A percentile compares a stretch with the other conserved stretches of the same genome.
Conservation (phyloP, 2,329 filamentous ascomycete genomes). For the Fusarium pseudocircinatum region DNA sequence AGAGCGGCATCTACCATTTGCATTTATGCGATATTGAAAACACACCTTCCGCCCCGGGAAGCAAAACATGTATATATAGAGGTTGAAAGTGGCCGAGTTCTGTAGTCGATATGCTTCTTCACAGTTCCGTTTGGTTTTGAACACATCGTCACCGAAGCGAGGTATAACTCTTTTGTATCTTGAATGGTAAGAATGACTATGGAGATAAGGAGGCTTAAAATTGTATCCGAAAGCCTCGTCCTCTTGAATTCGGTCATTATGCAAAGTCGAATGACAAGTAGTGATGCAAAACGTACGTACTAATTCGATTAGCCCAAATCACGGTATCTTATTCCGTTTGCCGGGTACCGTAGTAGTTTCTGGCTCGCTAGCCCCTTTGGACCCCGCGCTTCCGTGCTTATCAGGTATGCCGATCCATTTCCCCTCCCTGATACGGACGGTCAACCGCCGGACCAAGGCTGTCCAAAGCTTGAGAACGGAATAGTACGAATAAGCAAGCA, state of each 20-base stretch:
- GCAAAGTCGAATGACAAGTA: neutral
- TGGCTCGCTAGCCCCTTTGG: neutral
- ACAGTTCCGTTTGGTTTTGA: too few species aligned
- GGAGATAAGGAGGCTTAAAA: too few species aligned
- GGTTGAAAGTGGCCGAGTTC: too few species aligned
- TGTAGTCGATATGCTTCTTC: too few species aligned
- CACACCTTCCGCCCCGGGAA: accelerated
- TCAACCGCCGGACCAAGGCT: neutral
- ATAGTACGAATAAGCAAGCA: accelerated
- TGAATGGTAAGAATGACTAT: too few species aligned
- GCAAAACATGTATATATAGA: neutral
- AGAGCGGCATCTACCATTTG: neutral
- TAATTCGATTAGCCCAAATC: neutral
- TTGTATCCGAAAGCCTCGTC: neutral
- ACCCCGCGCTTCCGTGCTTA: neutral
- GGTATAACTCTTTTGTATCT: too few species aligned
- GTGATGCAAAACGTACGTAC: neutral
- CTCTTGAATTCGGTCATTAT: neutral
- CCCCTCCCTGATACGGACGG: neutral
- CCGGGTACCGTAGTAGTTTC: neutral
- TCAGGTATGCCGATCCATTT: neutral
- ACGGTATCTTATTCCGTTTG: neutral
- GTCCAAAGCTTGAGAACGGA: neutral
- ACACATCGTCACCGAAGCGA: too few species aligned
- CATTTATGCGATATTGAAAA: too few species aligned